Conservation (phyloP, 1,284 basidiomycete genomes). For the Somion occarium region DNA sequence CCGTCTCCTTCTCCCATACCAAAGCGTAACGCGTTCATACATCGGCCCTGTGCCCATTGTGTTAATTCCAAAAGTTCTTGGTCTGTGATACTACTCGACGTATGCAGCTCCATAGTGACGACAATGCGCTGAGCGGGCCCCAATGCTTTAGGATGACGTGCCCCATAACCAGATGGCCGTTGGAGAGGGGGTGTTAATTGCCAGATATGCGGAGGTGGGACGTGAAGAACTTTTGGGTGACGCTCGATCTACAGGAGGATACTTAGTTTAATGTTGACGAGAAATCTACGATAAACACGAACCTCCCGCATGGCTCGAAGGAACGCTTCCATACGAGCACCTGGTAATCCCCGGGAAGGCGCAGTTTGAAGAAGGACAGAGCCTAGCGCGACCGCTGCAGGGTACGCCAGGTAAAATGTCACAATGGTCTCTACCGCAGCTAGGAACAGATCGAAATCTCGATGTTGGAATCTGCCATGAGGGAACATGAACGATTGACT, state of each 20-base stretch:
- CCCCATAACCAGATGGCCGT: constrained; percentile 5
- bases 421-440: constrained; percentile 70
- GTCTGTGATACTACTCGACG: constrained; percentile 64
- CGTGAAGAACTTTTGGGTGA: constrained; percentile 72
- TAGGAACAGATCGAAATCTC: constrained; percentile 68
- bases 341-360: constrained; percentile 54
- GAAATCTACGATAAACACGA: constrained; percentile 16
- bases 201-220: constrained; percentile 84
- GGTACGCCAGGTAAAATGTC: constrained; percentile 80
- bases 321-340: constrained; percentile 74
- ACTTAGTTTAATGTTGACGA: not conserved
- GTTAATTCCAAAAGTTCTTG: constrained; percentile 71
- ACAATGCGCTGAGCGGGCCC: constrained; percentile 50
- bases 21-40: constrained; percentile 34
- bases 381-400: constrained; percentile 74
- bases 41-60: constrained; percentile 66
- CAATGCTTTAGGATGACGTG: constrained; percentile 13
- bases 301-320: constrained; percentile 78
- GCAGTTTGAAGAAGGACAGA: constrained; percentile 85
- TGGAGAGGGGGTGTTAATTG: constrained; percentile 48
- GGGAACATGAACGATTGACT: not conserved
- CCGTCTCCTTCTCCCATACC: constrained; percentile 25
- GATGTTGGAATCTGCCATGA: constrained; percentile 56
- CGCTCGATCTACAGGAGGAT: constrained; percentile 57
- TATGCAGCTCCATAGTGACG: constrained; percentile 80